These are phyloP conservation scores for Pseudopediastrum boryanum DNA, from an alignment of 139 green algal species.

Conservation along the genomic window DNA sequence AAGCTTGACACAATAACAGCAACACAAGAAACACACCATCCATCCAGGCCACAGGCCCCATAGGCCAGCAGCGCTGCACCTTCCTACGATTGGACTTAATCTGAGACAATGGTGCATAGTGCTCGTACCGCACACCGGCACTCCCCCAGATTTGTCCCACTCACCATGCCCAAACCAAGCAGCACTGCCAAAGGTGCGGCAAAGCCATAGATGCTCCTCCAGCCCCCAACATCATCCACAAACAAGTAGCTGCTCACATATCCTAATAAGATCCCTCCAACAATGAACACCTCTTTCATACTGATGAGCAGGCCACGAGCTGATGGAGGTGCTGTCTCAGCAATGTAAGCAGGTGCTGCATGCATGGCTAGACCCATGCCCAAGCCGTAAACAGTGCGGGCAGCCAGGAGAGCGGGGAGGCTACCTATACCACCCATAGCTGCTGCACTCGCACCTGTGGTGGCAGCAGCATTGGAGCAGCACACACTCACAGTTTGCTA, in stretches of 20 bases:
- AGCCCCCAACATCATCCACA: constrained; percentile 75
- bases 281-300: constrained; percentile 87
- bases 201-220: constrained; percentile 78
- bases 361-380: constrained; percentile 96
- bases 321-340: constrained; percentile 77
- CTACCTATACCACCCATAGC: constrained; percentile 41
- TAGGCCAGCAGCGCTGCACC: no score
- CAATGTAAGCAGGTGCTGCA: constrained; percentile 92
- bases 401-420: constrained; percentile 63
- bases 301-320: constrained; percentile 82
- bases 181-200: constrained; percentile 55
- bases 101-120: no score
- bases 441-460: constrained; percentile 45
- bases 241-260: constrained; percentile 66
- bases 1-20: no score
- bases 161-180: constrained; percentile 65
- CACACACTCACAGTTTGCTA: not conserved
- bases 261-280: constrained; percentile 87
- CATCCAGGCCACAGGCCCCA: no score
- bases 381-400: constrained; percentile 79
- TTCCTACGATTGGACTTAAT: no score
- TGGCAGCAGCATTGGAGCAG: not conserved
- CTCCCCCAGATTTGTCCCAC: not conserved
- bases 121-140: no score
- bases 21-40: no score